phyloP scores from a whole-genome alignment of 2,329 filamentous ascomycete species.

The Trichocomaceae sp. region DNA sequence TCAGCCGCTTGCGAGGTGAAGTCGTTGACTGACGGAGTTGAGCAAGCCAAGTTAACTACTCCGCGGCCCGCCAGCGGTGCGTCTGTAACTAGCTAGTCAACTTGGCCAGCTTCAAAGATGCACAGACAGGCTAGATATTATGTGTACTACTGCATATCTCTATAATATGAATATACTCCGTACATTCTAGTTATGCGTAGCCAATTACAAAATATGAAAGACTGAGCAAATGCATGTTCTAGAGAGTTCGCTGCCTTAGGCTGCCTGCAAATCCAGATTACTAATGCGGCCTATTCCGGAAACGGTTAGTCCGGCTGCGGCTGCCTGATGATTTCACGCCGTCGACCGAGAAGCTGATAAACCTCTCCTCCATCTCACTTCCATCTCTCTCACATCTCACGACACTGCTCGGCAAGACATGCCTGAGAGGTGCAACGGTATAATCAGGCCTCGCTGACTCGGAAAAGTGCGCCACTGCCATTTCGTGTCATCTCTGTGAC shows the following conservation, averaged over 20 bases:
- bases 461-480: constrained; percentile 13
- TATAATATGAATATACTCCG: too few relatives aligned
- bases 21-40: too few relatives aligned
- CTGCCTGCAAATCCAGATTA: neutral
- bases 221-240: neutral
- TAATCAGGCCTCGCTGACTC: constrained; percentile 14
- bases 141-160: too few relatives aligned
- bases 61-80: too few relatives aligned
- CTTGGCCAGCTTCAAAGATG: too few relatives aligned
- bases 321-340: neutral
- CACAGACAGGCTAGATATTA: too few relatives aligned
- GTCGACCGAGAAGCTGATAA: neutral
- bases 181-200: too few relatives aligned
- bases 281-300: constrained; percentile 1
- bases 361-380: constrained; percentile 3
- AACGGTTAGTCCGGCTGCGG: neutral
- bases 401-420: constrained; percentile 12
- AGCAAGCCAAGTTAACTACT: too few relatives aligned
- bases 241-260: constrained; percentile 2
- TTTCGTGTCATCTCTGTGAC: constrained; percentile 10
- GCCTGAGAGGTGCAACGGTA: constrained; percentile 10
- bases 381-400: constrained; percentile 1
- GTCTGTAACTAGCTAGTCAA: too few relatives aligned
- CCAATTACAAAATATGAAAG: too few relatives aligned
- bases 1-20: neutral